Percentiles rank a stretch among this genome's conserved stretches.
Evolutionary conservation across 148 eudicot genomes (phyloP).

Genomic region (Rhododendron henanense): DNA sequence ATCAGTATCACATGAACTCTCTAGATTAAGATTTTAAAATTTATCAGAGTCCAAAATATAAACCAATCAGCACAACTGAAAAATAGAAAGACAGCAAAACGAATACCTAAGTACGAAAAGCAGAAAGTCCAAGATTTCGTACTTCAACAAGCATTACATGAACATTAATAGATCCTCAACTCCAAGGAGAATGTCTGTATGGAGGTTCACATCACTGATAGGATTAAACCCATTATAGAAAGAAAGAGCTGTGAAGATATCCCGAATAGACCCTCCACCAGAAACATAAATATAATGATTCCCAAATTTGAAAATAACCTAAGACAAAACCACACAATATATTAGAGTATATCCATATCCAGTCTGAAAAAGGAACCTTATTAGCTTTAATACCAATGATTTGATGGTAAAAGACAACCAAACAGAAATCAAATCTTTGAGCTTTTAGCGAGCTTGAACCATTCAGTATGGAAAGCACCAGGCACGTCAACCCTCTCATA

Average conservation of each 20-base stretch:
- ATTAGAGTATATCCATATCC: neutral
- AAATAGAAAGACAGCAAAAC: neutral
- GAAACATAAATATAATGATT: neutral
- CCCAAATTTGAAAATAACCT: neutral
- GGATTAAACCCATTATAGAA: conserved; percentile 6
- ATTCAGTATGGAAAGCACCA: conserved; percentile 83
- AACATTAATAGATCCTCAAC: neutral
- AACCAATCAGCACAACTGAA: neutral
- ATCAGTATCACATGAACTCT: neutral
- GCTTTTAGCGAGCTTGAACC: conserved; percentile 81
- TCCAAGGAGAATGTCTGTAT: neutral
- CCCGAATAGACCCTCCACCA: neutral
- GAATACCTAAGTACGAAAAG: neutral
- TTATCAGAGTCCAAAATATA: neutral
- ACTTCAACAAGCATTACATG: neutral
- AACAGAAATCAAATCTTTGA: conserved; percentile 40
- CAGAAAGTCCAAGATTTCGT: conserved; percentile 5
- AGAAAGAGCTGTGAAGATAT: neutral
- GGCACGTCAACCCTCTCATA: conserved; percentile 80
- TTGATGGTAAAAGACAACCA: conserved; percentile 9
- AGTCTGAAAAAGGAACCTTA: conserved; percentile 10
- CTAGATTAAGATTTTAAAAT: neutral
- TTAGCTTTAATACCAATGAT: neutral
- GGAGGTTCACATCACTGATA: conserved; percentile 15
- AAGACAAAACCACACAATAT: neutral